Base-by-base conservation (phyloP, 2,329 filamentous ascomycete species). In the Monosporascus sp. region DNA sequence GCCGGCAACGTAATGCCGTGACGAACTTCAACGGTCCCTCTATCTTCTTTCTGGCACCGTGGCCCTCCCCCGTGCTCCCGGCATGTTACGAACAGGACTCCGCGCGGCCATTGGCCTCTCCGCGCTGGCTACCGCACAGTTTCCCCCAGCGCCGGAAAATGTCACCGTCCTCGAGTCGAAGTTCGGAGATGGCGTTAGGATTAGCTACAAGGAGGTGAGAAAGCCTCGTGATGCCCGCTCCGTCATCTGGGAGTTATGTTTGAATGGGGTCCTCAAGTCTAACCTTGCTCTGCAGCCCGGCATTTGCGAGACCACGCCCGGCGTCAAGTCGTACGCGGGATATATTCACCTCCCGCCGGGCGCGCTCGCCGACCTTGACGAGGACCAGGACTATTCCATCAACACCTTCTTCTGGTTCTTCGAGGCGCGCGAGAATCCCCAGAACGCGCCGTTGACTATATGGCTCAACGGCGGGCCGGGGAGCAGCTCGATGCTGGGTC, bases 391-490 rank as follows among this genome's bases (percentile, higher is more conserved):
- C 47, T 78, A 76, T 55, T 65, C 72, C 19, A 74, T 76, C 49
- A 77, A 68, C 52, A 84, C 81, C 0, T 68, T 69, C 57, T 70
- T 70, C 56, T 70, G 68, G 68, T 70, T 70, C 58, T 70, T 70
- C 50, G 67, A 69, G 53, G 58, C 68, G 5, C 63, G 67, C 6
- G 65, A 62, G 7, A 57, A 68, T 45, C 66, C 67, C 1, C 59
- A 51, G 17, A 62, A 65, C 43, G 65, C 67, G 37, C 68, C 67
- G 17, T 58, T 83, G 53, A 78, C 78, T 1, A 78, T 83, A 63
- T 84, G 78, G 78, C 66, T 84, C 48, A 83, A 82, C 64, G 81
- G 81, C 27, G 81, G 81, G 3, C 81, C 81, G 5, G 81, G 81
- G 22, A 74, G 72, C 49, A 81, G 77, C 55, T 81, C 78, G n/a